Conservation (phyloP, 768 basidiomycete species). For the Favolaschia claudopus region DNA sequence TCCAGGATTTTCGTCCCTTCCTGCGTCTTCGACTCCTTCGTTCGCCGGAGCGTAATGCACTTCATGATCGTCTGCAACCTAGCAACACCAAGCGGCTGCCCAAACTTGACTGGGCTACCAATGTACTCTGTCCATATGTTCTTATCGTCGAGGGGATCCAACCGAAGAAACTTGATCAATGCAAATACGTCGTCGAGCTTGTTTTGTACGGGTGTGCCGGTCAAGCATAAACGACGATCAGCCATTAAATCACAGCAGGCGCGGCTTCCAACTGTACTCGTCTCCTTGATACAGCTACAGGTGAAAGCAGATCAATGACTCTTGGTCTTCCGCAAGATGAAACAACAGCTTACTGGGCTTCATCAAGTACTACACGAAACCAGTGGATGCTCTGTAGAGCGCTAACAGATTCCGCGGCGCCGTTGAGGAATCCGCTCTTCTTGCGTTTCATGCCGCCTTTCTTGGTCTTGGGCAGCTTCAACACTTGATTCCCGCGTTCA, state of each 20-base stretch:
- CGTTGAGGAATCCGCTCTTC: conserved; percentile 52
- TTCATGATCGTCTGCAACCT: conserved; percentile 98
- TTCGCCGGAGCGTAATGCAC: conserved; percentile 94
- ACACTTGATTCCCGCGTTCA: conserved; percentile 67
- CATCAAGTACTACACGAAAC: conserved; percentile 94
- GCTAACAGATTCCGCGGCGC: conserved; percentile 62
- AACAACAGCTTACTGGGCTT: conserved; percentile 82
- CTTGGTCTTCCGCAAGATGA: neutral
- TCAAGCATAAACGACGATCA: conserved; percentile 90
- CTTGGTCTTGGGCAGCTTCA: conserved; percentile 70
- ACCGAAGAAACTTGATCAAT: conserved; percentile 92
- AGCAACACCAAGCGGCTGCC: conserved; percentile 86
- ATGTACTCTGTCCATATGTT: conserved; percentile 92
- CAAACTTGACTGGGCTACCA: conserved; percentile 91
- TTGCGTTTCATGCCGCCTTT: conserved; percentile 74
- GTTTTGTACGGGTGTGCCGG: conserved; percentile 99
- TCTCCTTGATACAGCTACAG: conserved; percentile 93
- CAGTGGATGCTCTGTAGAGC: conserved; percentile 94
- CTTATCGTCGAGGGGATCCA: conserved; percentile 94
- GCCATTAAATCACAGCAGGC: conserved; percentile 96
- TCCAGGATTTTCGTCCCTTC: conserved; percentile 88
- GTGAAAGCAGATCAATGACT: conserved; percentile 1
- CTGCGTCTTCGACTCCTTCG: conserved; percentile 85
- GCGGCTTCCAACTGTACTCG: conserved; percentile 90
- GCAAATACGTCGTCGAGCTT: conserved; percentile 98